phyloP scores from a whole-genome alignment of 768 basidiomycete species.

The Boletus subparvulus region DNA sequence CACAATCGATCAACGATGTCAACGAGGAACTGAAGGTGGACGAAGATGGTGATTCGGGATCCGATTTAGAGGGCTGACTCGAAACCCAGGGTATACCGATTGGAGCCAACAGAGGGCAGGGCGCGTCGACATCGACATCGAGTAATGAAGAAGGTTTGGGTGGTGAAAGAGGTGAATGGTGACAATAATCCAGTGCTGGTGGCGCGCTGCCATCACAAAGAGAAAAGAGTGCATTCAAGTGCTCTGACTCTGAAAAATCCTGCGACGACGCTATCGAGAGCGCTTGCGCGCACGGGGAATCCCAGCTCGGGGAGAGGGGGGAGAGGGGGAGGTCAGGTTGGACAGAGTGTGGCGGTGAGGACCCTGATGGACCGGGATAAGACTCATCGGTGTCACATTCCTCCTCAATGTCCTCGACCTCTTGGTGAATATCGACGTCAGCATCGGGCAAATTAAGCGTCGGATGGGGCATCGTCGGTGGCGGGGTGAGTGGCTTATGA shows the following conservation, averaged over 20 bases:
- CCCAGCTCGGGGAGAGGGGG: slow-evolving; percentile 39
- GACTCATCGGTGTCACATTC: slow-evolving; percentile 24
- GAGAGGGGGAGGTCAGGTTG: slow-evolving; percentile 28
- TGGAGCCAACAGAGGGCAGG: slow-evolving; percentile 18
- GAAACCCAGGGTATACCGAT: slow-evolving; percentile 26
- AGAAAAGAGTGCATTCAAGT: slow-evolving; percentile 20
- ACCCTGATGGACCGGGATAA: slow-evolving; percentile 7
- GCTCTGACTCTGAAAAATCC: slow-evolving; percentile 19
- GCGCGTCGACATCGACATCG: slow-evolving; percentile 22
- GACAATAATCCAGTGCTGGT: slow-evolving; percentile 12
- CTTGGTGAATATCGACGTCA: slow-evolving; percentile 26
- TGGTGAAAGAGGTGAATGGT: slow-evolving; percentile 17
- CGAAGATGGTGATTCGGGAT: slow-evolving; percentile 14
- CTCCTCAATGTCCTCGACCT: slow-evolving; percentile 14
- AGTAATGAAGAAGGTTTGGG: slow-evolving; percentile 24
- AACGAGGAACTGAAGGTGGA: slow-evolving; percentile 13
- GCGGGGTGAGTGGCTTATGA: slow-evolving; percentile 41
- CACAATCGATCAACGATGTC: slow-evolving; percentile 25
- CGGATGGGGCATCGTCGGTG: slow-evolving; percentile 40
- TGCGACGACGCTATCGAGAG: slow-evolving; percentile 15
- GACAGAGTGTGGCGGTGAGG: slow-evolving; percentile 16
- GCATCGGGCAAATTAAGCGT: slow-evolving; percentile 38
- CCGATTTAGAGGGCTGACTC: slow-evolving; percentile 8
- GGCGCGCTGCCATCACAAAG: slow-evolving; percentile 10
- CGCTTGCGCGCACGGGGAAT: slow-evolving; percentile 9